Conservation (phyloP, 192 early-diverging fungal genomes). For the Piromyces sp. region DNA sequence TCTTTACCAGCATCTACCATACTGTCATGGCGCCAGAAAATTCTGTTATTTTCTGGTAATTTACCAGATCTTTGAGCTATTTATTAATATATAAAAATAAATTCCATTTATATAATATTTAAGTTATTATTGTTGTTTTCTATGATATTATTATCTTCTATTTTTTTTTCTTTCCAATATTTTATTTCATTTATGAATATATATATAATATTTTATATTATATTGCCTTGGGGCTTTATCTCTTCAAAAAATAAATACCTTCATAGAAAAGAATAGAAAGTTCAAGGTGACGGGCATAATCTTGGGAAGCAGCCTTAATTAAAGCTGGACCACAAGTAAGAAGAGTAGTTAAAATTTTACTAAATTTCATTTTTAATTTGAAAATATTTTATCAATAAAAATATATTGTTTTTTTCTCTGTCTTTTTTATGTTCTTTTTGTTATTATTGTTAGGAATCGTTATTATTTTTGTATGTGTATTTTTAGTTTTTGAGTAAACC, state of each 20-base stretch:
- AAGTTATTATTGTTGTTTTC: too few species aligned
- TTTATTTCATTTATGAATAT: too few species aligned
- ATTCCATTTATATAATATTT: too few species aligned
- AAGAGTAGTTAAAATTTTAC: neutral
- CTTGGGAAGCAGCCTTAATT: neutral
- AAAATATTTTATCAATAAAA: too few species aligned
- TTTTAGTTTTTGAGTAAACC: neutral
- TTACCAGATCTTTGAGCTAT: neutral
- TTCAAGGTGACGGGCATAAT: neutral
- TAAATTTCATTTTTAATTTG: neutral
- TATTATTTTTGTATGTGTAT: too few species aligned
- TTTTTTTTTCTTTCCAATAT: too few species aligned
- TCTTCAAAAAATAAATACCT: neutral
- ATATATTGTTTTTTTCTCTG: too few species aligned
- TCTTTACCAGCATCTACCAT: slow-evolving; percentile 19
- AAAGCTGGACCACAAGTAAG: neutral
- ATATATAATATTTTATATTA: too few species aligned
- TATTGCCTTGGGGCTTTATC: too few species aligned
- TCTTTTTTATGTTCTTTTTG: too few species aligned
- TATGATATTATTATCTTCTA: too few species aligned
- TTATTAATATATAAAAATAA: too few species aligned
- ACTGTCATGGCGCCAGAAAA: slow-evolving; percentile 14
- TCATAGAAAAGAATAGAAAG: neutral
- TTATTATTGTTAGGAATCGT: neutral
- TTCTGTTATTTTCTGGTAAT: slow-evolving; percentile 1